These are phyloP conservation scores for Malassezia caprae DNA, from an alignment of 1,284 basidiomycete genomes.

Conservation along the genomic window DNA sequence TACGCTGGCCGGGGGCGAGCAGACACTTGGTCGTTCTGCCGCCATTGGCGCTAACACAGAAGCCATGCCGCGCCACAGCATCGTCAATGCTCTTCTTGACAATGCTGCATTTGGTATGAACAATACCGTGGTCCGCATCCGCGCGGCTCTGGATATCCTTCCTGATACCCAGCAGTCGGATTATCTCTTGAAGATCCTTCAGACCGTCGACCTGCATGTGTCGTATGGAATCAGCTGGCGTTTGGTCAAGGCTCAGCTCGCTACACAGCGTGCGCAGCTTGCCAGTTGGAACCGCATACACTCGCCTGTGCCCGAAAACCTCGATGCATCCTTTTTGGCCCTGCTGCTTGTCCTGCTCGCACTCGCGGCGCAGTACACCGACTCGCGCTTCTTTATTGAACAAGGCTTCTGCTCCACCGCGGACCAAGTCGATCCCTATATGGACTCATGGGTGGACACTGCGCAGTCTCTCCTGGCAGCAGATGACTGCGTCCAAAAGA, in stretches of 20 bases:
- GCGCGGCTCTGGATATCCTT: slow-evolving; percentile 28
- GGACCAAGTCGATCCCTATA: slow-evolving; percentile 24
- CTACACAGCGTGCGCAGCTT: slow-evolving; percentile 33
- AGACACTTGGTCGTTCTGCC: background rate
- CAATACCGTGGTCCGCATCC: slow-evolving; percentile 19
- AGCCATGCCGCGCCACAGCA: slow-evolving; percentile 5
- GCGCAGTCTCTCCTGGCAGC: slow-evolving; percentile 28
- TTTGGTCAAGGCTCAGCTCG: slow-evolving; percentile 31
- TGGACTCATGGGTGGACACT: slow-evolving; percentile 30
- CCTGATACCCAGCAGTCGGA: slow-evolving; percentile 35
- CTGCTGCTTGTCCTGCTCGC: slow-evolving; percentile 33
- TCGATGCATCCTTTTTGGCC: slow-evolving; percentile 32
- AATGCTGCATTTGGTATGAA: slow-evolving; percentile 17
- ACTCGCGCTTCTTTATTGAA: slow-evolving; percentile 27
- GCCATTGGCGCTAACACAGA: background rate
- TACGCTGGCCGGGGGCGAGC: slow-evolving; percentile 6
- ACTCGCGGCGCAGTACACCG: slow-evolving; percentile 28
- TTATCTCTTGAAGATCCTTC: slow-evolving; percentile 32
- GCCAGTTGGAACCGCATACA: slow-evolving; percentile 34
- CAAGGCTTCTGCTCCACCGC: slow-evolving; percentile 27
- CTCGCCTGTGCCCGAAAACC: slow-evolving; percentile 23
- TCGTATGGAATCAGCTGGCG: slow-evolving; percentile 35
- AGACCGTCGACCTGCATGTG: slow-evolving; percentile 27
- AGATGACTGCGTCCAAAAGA: slow-evolving; percentile 26
- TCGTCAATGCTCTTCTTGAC: slow-evolving; percentile 15